A percentile compares a stretch with the other conserved stretches of the same genome.
Conservation (phyloP, 768 basidiomycete species). For the Boletus reticulatus region DNA sequence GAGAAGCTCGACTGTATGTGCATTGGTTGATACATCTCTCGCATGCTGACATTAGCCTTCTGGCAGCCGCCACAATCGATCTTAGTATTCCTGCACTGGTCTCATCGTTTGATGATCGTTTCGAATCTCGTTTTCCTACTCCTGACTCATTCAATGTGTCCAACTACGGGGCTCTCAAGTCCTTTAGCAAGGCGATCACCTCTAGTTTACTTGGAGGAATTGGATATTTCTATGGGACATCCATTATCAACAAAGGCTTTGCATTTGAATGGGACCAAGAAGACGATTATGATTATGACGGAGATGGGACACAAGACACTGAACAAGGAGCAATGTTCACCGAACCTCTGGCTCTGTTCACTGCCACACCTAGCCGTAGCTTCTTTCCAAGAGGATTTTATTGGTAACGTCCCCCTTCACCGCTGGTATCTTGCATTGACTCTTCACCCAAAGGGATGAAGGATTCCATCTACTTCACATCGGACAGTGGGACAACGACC, state of each 20-base stretch:
- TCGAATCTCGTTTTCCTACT: slow-evolving; percentile 67
- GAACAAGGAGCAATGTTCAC: slow-evolving; percentile 62
- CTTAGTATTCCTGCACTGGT: slow-evolving; percentile 66
- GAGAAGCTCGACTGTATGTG: slow-evolving; percentile 63
- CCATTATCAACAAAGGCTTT: slow-evolving; percentile 82
- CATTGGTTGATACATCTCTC: neutral
- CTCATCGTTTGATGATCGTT: slow-evolving; percentile 60
- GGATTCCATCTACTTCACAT: slow-evolving; percentile 94
- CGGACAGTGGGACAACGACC: slow-evolving; percentile 90
- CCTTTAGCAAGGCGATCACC: slow-evolving; percentile 86
- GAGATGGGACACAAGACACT: slow-evolving; percentile 35
- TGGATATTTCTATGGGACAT: slow-evolving; percentile 92
- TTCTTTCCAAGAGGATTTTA: slow-evolving; percentile 99
- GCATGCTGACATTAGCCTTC: neutral
- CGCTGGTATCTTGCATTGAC: neutral
- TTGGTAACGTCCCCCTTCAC: slow-evolving; percentile 53
- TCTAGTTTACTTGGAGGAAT: slow-evolving; percentile 91
- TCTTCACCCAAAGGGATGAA: slow-evolving; percentile 69
- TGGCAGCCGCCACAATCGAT: slow-evolving; percentile 60
- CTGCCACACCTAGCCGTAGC: slow-evolving; percentile 92
- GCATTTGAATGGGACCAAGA: slow-evolving; percentile 91
- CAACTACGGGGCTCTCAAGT: slow-evolving; percentile 47
- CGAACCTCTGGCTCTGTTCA: slow-evolving; percentile 73
- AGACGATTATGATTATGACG: slow-evolving; percentile 41
- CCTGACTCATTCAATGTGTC: slow-evolving; percentile 51